Base-by-base conservation (phyloP, 768 basidiomycete species). In the Favolaschia claudopus region DNA sequence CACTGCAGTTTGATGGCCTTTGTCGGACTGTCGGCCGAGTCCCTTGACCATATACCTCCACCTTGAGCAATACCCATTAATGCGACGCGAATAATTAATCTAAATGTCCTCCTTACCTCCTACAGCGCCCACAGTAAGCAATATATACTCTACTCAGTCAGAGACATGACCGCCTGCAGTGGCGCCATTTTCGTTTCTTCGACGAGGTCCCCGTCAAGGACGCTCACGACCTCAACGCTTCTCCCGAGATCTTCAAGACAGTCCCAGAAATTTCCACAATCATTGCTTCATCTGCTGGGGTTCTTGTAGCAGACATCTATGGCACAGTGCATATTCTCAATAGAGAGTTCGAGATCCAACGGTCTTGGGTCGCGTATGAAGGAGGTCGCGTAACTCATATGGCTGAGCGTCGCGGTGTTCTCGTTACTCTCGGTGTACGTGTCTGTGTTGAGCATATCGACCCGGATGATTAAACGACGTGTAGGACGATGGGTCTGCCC, bases 101-200 rank as follows among this genome's bases (percentile, higher is more conserved):
- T 20, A n/a, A 39, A 75, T 75, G 75, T 64, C 73, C 38, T 52
- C 49, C 19, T 48, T 64, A 32, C 63, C 62, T 49, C 61, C 67
- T 15, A 58, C 67, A 31, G 68, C 70, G 28, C 70, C 70, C 10
- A 62, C 62, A 55, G 69, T 68, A 54, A 62, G 69, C 55, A 39
- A 7, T 13, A 10, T 7, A n/a, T 55, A 17, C 34, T 20, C 38
- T 38, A n/a, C 51, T 20, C 29, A 27, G 50, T 40, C 55, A 51
- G 22, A 34, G 14, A 10, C 42, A 40, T 55, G 39, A 46, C 33
- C 22, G 1, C 27, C 29, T 32, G 29, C 54, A 96, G 92, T 93
- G 91, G 87, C 84, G 91, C 46, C 92, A 95, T 69, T 96, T 96
- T 77, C 80, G 87, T 4, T 97, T 97, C 85, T 98, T 97, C 69